Conservation (phyloP, 805 yeast genomes). For the Candida cerambycidarum region DNA sequence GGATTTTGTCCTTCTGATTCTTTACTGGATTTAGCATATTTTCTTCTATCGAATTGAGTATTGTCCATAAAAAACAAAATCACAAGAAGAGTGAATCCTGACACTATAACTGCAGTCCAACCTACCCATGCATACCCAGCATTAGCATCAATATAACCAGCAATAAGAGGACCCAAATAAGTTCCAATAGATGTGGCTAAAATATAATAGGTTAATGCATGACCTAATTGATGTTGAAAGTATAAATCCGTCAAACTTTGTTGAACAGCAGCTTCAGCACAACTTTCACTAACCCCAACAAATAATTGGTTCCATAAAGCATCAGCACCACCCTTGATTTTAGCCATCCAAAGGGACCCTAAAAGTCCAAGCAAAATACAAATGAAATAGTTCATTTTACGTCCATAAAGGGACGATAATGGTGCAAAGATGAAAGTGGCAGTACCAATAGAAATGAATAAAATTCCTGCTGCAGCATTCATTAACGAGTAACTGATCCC, state of each 20-base stretch:
- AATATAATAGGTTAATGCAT: slow-evolving; percentile 53
- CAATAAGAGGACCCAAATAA: slow-evolving; percentile 58
- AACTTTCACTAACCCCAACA: slow-evolving; percentile 40
- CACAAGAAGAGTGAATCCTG: slow-evolving; percentile 41
- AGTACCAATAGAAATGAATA: slow-evolving; percentile 45
- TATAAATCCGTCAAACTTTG: slow-evolving; percentile 37
- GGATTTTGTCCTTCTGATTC: neutral
- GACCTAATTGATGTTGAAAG: slow-evolving; percentile 47
- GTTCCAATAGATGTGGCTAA: slow-evolving; percentile 54
- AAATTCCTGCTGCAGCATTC: slow-evolving; percentile 51
- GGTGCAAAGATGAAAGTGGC: slow-evolving; percentile 48
- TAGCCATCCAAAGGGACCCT: slow-evolving; percentile 49
- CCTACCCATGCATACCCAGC: slow-evolving; percentile 57
- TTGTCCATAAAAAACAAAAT: slow-evolving; percentile 53
- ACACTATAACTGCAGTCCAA: slow-evolving; percentile 46
- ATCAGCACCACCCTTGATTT: slow-evolving; percentile 33
- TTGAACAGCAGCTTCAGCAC: slow-evolving; percentile 46
- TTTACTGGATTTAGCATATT: slow-evolving; percentile 14
- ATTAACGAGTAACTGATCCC: slow-evolving; percentile 46
- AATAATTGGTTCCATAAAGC: slow-evolving; percentile 49
- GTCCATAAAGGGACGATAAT: slow-evolving; percentile 43
- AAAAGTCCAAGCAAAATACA: slow-evolving; percentile 39
- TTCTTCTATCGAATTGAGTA: slow-evolving; percentile 45
- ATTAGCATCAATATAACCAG: slow-evolving; percentile 53
- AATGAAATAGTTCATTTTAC: slow-evolving; percentile 42